Conservation (phyloP, 2,329 filamentous ascomycete species). For the Fusarium torreyae region DNA sequence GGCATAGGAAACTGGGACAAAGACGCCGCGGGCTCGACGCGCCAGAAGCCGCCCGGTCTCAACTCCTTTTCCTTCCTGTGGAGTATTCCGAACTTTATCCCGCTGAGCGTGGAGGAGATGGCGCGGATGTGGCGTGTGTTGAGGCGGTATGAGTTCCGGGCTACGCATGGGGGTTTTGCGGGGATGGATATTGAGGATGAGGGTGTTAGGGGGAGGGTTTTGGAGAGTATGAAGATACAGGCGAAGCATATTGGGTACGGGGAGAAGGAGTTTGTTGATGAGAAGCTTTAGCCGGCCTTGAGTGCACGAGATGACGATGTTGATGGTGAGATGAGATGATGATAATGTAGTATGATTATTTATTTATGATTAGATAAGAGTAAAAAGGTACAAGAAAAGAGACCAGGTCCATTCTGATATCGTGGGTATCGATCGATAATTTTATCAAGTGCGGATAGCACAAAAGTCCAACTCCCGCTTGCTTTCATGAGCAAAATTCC, state of each 20-base stretch:
- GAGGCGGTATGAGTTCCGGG: conserved; percentile 72
- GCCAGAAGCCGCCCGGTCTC: conserved; percentile 59
- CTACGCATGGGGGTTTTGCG: conserved; percentile 77
- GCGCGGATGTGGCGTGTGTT: conserved; percentile 79
- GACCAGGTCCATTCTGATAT: conserved; percentile 40
- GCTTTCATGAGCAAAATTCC: background rate
- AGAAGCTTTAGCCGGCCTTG: conserved; percentile 25
- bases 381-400: background rate
- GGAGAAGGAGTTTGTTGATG: conserved; percentile 58
- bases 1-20: conserved; percentile 63
- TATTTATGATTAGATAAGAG: conserved; percentile 12
- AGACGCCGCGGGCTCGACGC: conserved; percentile 56
- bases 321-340: background rate
- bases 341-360: conserved; percentile 1
- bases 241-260: conserved; percentile 66
- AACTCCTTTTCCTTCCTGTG: conserved; percentile 81
- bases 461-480: conserved; percentile 24
- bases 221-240: conserved; percentile 85
- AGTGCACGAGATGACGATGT: background rate
- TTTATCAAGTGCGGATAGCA: conserved; percentile 1
- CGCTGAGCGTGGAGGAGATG: conserved; percentile 75
- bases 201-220: conserved; percentile 73
- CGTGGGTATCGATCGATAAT: conserved; percentile 34
- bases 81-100: conserved; percentile 83
- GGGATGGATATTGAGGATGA: conserved; percentile 72